Percentiles rank a stretch among this genome's conserved stretches.
Conservation (phyloP, 768 basidiomycete genomes). For the Suillus plorans region DNA sequence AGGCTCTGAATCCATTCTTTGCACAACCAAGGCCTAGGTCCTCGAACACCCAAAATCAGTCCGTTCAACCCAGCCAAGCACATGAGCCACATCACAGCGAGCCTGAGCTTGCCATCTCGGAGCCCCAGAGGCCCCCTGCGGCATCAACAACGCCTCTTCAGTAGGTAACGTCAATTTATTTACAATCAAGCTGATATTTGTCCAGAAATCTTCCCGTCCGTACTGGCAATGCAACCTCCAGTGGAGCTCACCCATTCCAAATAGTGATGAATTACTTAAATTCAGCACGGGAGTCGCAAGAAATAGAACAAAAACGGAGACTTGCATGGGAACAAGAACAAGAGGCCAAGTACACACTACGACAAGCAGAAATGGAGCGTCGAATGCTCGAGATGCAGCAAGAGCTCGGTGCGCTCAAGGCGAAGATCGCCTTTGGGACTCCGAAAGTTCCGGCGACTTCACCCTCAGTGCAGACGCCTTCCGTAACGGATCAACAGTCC, state of each 20-base stretch:
- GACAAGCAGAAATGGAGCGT: slow-evolving; percentile 59
- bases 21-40: slow-evolving; percentile 41
- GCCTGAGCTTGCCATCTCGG: slow-evolving; percentile 59
- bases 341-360: slow-evolving; percentile 54
- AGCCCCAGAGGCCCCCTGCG: slow-evolving; percentile 27
- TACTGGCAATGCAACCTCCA: slow-evolving; percentile 32
- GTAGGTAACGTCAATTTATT: slow-evolving; percentile 29
- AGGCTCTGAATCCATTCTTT: slow-evolving; percentile 74
- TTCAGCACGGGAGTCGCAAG: slow-evolving; percentile 59
- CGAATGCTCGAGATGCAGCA: slow-evolving; percentile 54
- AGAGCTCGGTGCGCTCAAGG: slow-evolving; percentile 48
- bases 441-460: slow-evolving; percentile 14
- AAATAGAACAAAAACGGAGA: slow-evolving; percentile 58
- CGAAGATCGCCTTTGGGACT: slow-evolving; percentile 34
- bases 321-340: slow-evolving; percentile 70
- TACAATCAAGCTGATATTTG: slow-evolving; percentile 4
- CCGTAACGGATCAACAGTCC: slow-evolving; percentile 16
- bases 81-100: slow-evolving; percentile 63
- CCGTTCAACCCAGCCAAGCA: slow-evolving; percentile 33
- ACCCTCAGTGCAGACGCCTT: slow-evolving; percentile 2
- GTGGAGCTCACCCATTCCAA: slow-evolving; percentile 48
- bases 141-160: slow-evolving; percentile 36
- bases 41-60: slow-evolving; percentile 24
- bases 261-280: slow-evolving; percentile 59
- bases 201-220: slow-evolving; percentile 15